Percentiles rank a stretch among this genome's conserved stretches.
Evolutionary conservation across 176 grass and related monocot genomes (phyloP).

Genomic region (Zea luxurians): DNA sequence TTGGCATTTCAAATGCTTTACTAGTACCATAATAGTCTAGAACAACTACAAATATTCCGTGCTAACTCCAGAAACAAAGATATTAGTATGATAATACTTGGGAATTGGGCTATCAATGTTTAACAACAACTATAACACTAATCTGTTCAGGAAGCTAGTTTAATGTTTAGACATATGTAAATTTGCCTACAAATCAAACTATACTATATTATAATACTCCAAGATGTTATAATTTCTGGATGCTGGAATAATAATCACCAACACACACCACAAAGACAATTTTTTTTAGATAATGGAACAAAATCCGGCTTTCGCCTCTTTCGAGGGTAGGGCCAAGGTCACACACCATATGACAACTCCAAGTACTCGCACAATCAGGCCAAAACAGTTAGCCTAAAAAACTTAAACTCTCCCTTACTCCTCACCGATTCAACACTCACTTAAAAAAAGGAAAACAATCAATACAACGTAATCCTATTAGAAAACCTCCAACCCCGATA

Average conservation of each 20-base stretch:
- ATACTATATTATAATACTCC: neutral
- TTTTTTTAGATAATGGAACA: no score
- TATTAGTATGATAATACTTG: neutral
- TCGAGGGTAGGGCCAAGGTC: no score
- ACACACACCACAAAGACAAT: neutral
- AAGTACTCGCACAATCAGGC: no score
- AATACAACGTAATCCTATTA: no score
- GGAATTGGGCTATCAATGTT: neutral
- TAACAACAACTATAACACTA: neutral
- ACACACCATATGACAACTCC: no score
- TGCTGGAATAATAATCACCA: neutral
- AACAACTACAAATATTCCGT: neutral
- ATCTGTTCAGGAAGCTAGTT: neutral
- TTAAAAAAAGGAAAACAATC: no score
- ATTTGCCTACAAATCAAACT: neutral
- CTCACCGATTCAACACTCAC: no score
- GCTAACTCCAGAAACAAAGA: neutral
- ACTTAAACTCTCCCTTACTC: no score
- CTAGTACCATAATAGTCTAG: constrained; percentile 1
- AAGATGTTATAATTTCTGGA: neutral
- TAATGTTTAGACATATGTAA: neutral
- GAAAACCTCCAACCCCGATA: no score
- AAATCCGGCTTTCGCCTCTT: no score
- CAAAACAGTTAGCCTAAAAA: no score
- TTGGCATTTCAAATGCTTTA: neutral